Percentiles rank a stretch among this genome's conserved stretches.
These are phyloP conservation scores for Pythium brachiatum DNA, from an alignment of 352 stramenopile species.

Conservation along the genomic window DNA sequence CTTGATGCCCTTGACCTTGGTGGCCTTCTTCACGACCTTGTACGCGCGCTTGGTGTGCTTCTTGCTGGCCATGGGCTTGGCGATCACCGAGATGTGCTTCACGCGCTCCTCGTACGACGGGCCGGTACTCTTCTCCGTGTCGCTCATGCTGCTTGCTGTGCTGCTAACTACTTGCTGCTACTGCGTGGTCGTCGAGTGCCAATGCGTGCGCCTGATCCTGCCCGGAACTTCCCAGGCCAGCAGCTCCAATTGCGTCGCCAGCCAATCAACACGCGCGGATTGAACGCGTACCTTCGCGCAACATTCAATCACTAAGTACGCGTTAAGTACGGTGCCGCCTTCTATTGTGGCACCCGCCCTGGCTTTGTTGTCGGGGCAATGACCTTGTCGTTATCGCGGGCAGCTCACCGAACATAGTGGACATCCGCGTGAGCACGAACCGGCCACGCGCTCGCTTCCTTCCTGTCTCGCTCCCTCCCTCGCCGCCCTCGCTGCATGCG, in stretches of 20 bases:
- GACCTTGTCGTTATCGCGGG: neutral
- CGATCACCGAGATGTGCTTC: constrained; percentile 91
- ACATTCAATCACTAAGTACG: constrained; percentile 21
- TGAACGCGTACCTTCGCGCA: neutral
- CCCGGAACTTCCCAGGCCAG: constrained; percentile 1
- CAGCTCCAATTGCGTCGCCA: constrained; percentile 15
- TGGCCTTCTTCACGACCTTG: constrained; percentile 95
- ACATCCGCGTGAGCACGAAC: neutral
- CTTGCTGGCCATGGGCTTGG: constrained; percentile 96
- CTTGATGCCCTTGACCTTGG: constrained; percentile 95
- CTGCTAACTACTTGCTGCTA: neutral
- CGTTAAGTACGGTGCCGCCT: neutral
- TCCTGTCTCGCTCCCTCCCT: neutral
- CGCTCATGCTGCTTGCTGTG: constrained; percentile 43
- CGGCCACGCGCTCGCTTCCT: constrained; percentile 4
- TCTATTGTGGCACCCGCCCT: neutral
- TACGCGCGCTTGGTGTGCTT: constrained; percentile 95
- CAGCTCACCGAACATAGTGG: neutral
- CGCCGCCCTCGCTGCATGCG: neutral
- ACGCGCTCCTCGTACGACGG: constrained; percentile 80
- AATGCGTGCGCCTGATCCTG: neutral
- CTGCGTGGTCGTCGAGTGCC: neutral
- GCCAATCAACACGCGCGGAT: constrained; percentile 11
- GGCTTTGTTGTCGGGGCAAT: constrained; percentile 3
- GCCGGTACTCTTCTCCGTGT: constrained; percentile 55